phyloP scores from a whole-genome alignment of 345 rosid species.

The Euclidium syriacum region DNA sequence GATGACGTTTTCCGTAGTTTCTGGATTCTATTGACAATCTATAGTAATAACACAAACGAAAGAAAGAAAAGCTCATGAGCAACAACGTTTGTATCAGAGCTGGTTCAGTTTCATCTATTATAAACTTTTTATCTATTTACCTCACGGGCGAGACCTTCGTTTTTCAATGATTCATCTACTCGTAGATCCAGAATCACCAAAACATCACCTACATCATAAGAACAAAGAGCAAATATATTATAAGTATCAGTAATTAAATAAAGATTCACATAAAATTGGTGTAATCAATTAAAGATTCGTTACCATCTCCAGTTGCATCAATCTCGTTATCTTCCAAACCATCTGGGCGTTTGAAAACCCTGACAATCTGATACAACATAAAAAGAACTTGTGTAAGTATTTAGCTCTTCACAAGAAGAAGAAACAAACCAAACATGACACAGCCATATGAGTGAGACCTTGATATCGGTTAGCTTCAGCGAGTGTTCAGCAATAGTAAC shows the following conservation, averaged over 20 bases:
- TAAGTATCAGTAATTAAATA: not conserved
- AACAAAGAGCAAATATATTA: not conserved
- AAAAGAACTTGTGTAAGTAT: not conserved
- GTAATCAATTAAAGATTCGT: not conserved
- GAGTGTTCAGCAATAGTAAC: conserved; percentile 64
- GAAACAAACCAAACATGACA: not conserved
- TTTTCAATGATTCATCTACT: conserved; percentile 79
- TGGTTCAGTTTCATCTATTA: conserved; percentile 3
- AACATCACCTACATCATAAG: conserved; percentile 74
- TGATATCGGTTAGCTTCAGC: conserved; percentile 68
- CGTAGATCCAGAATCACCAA: conserved; percentile 86
- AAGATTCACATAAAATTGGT: conserved; percentile 2
- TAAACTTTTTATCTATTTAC: conserved; percentile 31
- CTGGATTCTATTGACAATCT: conserved; percentile 93
- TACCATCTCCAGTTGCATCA: conserved; percentile 97
- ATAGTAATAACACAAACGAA: too few species aligned
- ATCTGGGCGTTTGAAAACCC: conserved; percentile 81
- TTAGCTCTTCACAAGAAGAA: not conserved
- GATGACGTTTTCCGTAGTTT: conserved; percentile 77
- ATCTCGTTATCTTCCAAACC: conserved; percentile 74
- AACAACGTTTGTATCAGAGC: not conserved
- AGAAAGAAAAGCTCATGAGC: conserved; percentile 22
- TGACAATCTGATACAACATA: conserved; percentile 49
- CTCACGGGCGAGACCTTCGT: conserved; percentile 95
- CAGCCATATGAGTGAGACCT: conserved; percentile 65